A percentile compares a stretch with the other conserved stretches of the same genome.
phyloP scores from a whole-genome alignment of 106 monocot genomes.

The Dioscorea dumetorum region DNA sequence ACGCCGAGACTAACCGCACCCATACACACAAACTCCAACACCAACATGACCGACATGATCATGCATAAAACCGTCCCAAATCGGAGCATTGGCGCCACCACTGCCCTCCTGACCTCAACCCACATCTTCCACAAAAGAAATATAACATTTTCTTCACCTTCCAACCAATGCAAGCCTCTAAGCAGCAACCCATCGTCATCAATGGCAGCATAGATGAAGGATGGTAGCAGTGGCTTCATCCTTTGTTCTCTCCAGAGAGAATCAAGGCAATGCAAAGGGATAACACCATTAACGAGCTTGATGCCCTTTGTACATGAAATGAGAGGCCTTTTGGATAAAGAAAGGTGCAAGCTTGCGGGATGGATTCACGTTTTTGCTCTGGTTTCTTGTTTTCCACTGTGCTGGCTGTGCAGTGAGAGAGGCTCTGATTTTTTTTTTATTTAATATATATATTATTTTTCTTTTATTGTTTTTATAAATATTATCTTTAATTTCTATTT shows the following conservation, averaged over 20 bases:
- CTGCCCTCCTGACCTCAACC: background rate
- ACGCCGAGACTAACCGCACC: constrained; percentile 18
- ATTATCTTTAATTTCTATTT: too few relatives aligned
- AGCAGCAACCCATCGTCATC: background rate
- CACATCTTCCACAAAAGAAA: background rate
- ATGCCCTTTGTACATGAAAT: too few relatives aligned
- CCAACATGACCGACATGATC: constrained; percentile 35
- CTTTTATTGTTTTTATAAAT: too few relatives aligned
- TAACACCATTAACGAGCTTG: too few relatives aligned
- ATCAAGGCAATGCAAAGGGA: background rate
- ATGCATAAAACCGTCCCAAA: constrained; percentile 19
- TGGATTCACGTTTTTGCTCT: too few relatives aligned
- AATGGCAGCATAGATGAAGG: background rate
- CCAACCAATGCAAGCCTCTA: background rate
- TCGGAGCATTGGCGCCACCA: constrained; percentile 20
- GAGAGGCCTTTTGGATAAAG: too few relatives aligned
- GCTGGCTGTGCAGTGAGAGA: too few relatives aligned
- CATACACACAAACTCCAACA: constrained; percentile 34
- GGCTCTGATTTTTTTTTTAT: too few relatives aligned
- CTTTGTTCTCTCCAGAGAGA: background rate
- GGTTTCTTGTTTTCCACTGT: too few relatives aligned
- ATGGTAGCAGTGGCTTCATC: background rate
- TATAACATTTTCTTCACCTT: background rate
- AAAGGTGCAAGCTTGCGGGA: too few relatives aligned
- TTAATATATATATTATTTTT: too few relatives aligned